Base-by-base conservation (phyloP, 2,329 filamentous ascomycete genomes). In the Pseudophaeomoniella oleicola region DNA sequence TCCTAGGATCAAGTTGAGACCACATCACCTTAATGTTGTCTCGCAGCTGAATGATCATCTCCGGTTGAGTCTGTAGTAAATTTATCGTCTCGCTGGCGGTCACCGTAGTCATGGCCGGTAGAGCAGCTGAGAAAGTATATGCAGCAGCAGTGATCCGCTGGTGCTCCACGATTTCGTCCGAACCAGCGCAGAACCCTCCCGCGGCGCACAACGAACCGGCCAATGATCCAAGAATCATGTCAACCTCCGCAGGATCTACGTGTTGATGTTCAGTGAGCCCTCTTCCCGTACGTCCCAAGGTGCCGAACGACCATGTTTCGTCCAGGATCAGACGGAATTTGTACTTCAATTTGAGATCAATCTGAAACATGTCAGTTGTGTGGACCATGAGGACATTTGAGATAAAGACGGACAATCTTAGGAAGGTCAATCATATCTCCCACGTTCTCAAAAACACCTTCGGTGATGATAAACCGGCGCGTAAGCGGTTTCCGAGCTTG, bases 251-350 rank as follows among this genome's bases (percentile, higher is more conserved):
- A 0, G 88, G 78, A 55, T 96, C 90, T 13, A 98, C 88, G 49
- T 96, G 94, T 54, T 96, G 90, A 4, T 88, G 84, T 63, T 98
- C 92, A 0, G 90, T 96, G 29, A 96, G 69, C 40, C 90, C 90
- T 36, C 86, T 79, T 14, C 90, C 92, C 16, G 85, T 94, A 42
- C 86, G 74, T 34, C 90, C 90, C 4, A 98, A 72, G 13, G 96
- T 82, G 41, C 88, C 92, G 55, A 96, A 98, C 1, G 87, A 94
- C 80, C 84, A 93, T 2, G 87, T 94, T 65, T 98, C 90, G 57
- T 98, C 90, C 27, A 98, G 76, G 46, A 96, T 93, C 39, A 98
- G 74, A 50, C 90, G 85, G 66, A 96, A 98, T 64, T 94, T 98
- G 72, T 96, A 94, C 57, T 81, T 83, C 47, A 87, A 77, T 62